Evolutionary conservation across 2,329 filamentous ascomycete genomes (phyloP), one percentile per base, ranked within the genome.

Genomic region (Pseudopithomyces maydicus): DNA sequence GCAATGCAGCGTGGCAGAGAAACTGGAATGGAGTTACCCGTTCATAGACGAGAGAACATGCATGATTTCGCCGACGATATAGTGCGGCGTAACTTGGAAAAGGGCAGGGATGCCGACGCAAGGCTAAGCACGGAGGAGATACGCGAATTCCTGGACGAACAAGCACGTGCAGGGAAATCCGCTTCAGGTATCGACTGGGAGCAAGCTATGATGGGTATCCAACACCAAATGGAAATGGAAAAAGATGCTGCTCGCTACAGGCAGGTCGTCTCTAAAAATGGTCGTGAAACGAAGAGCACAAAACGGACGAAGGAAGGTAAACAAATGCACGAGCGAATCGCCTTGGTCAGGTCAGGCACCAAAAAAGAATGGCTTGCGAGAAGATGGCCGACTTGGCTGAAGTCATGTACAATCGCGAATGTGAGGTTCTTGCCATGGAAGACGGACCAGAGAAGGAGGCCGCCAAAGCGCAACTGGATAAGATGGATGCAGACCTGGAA

Each of bases 401-500:
- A 46, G 55, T 63, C 22, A 54, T 74, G 29, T 71, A 72, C 51
- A 11, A 64, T 0, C 55, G 67, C n/a, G 73, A 76, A 58, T 67
- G 68, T 41, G 44, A 61, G 20, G 59, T 70, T n/a, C 47, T 72
- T 2, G 50, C 50, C 19, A 62, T 66, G 59, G 6, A 52, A 43
- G 63, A 70, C 14, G 68, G 66, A 3, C 36, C 56, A 14, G 36
- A 67, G 23, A 72, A 69, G 54, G 59, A 68, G 1, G 51, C 51
- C 7, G 47, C 61, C 14, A 54, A 68, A 42, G 68, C 78, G 6
- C 77, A 81, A 54, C 72, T 84, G 19, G 67, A 78, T 7, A 66
- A 77, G 1, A 66, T 83, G 35, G 17, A 41, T n/a, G 35, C 17
- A 2, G 19, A 82, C 54, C 71, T 84, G 20, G 67, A 78, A 8